Evolutionary conservation across 306 rosid genomes (phyloP), one percentile per base, ranked within the genome.

Genomic region (Bauhinia variegata): DNA sequence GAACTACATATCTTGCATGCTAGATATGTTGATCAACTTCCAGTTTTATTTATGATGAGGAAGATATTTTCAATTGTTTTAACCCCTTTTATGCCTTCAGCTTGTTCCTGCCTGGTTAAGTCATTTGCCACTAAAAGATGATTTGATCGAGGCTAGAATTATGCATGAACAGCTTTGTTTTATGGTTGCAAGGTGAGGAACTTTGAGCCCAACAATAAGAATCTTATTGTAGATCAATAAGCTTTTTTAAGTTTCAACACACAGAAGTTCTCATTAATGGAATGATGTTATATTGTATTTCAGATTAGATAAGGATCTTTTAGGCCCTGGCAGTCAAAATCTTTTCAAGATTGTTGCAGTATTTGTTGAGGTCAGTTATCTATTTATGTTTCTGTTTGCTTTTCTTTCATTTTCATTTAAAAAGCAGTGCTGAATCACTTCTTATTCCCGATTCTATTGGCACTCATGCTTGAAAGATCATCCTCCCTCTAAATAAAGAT

Each of bases 151-250:
- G 69, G 85, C 85, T 63, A 76, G 73, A 64, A 8, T 76, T 16
- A 72, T 77, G 77, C 85, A 76, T 63, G 82, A 76, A 57, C 85
- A 76, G 13, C 67, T 80, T 6, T 72, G 79, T 58, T 18, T 16
- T 6, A 68, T 81, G 82, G 71, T 68, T 68, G 38, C 59, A 15
- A 69, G 85, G 85, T 69, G 64, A 54, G 44, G 44, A 63, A 52
- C 68, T 68, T 53, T 43, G 61, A 36, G 41, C 23, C 49, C 63
- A 4, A 5, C 6, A 46, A 17, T 34, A n/a, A 54, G 7, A 51
- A 64, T 16, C 1, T 7, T 51, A 34, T 32, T 44, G 38, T n/a
- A 52, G 2, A 50, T 44, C 19, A 12, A 65, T 13, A 33, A 11
- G 3, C 39, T 63, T 60, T 36, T 49, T n/a, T n/a, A n/a, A n/a